These are phyloP conservation scores for Psilocybe cyanescens DNA, from an alignment of 768 basidiomycete species.

Conservation along the genomic window DNA sequence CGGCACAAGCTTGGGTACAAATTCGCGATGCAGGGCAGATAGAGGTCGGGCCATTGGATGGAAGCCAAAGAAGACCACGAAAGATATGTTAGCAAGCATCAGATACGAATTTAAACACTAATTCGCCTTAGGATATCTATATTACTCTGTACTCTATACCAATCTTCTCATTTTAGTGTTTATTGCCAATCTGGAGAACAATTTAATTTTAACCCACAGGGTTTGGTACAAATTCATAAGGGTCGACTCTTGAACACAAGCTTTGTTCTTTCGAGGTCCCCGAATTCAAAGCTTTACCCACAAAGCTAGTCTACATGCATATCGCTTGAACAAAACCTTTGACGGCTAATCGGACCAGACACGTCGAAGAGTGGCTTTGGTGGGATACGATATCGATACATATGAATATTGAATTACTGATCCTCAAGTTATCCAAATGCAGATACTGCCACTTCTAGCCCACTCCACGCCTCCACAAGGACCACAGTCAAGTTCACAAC, in stretches of 20 bases:
- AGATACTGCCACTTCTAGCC: not conserved
- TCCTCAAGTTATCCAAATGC: not conserved
- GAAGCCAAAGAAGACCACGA: conserved; percentile 50
- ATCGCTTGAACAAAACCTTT: too few species aligned
- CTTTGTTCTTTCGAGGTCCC: too few species aligned
- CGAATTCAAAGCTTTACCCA: too few species aligned
- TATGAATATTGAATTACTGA: not conserved
- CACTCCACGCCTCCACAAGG: not conserved
- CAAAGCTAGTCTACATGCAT: too few species aligned
- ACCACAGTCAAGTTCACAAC: not conserved
- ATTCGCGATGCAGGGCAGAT: conserved; percentile 48
- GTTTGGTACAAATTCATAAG: too few species aligned
- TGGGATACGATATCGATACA: too few species aligned
- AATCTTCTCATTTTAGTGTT: too few species aligned
- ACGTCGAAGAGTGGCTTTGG: too few species aligned
- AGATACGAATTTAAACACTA: conserved; percentile 42
- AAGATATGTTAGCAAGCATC: conserved; percentile 55
- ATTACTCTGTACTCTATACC: not conserved
- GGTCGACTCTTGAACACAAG: too few species aligned
- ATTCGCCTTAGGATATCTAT: not conserved
- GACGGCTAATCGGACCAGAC: too few species aligned
- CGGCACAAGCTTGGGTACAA: conserved; percentile 39
- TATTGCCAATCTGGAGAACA: too few species aligned
- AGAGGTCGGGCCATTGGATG: conserved; percentile 51
- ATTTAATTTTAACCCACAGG: too few species aligned